Base-by-base conservation (phyloP, 2,329 filamentous ascomycete genomes). In the Aureobasidium sp. region DNA sequence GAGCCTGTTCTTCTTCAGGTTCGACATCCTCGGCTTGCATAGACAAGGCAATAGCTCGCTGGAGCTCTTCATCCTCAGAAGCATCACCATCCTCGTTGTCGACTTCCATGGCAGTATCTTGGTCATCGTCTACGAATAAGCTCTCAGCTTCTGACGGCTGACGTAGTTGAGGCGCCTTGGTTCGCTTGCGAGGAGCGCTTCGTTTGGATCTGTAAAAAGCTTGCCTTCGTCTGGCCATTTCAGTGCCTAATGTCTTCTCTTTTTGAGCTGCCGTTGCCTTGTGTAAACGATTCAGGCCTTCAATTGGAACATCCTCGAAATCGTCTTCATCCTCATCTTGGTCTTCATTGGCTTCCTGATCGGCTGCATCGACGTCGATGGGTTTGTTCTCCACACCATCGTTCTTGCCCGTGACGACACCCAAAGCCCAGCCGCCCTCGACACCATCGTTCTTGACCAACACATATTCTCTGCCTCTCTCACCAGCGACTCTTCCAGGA, bases 381-480 rank as follows among this genome's bases (percentile, higher is more conserved):
- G 94, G 93, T 71, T 91, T 96, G 65, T 92, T 87, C 32, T 85
- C 84, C 65, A 90, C 83, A 47, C 87, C 82, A 55, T 94, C 85
- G 66, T 89, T 95, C 63, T 90, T 88, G 64, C 86, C 90, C 64
- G 88, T 91, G 27, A 99, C 92, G 30, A 99, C 94, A 58, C 94
- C 94, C 6, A 99, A 77, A 0, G 93, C 93, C 91, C 92, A 99
- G 5, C 94, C 94, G 49, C 94, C 94, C 72, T 97, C 93, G 1
- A 91, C 91, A 0, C 91, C 90, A 48, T 95, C 91, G 68, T 97
- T 97, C 75, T 94, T 96, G 42, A 99, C 92, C 4, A 99, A 78
- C 13, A 99, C 92, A 69, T 99, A 99, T 73, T 99, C 94, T 69
- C 90, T 87, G 14, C 91, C 90, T 69, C 87, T 91, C 71, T 99